Evolutionary conservation across 345 rosid species (phyloP).

Genomic region (Sapria himalayana): DNA sequence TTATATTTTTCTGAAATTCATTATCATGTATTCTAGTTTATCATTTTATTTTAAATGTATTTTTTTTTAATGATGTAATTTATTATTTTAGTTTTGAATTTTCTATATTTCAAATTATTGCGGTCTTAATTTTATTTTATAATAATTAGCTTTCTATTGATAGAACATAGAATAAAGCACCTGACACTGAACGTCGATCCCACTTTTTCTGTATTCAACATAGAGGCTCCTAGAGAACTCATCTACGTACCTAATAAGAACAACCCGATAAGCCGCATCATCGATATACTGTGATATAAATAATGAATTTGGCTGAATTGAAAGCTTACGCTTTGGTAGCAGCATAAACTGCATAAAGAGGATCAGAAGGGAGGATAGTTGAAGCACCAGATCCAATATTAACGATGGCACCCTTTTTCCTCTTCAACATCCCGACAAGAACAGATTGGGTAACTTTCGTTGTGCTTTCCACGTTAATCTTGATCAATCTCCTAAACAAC

Average conservation of each 20-base stretch:
- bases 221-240: conserved; percentile 73
- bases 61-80: too few species aligned
- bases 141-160: too few species aligned
- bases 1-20: too few species aligned
- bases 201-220: conserved; percentile 77
- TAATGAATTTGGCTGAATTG: too few species aligned
- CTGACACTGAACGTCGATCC: conserved; percentile 44
- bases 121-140: too few species aligned
- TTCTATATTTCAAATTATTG: too few species aligned
- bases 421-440: conserved; percentile 53
- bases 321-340: conserved; percentile 63
- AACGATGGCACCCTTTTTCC: conserved; percentile 81
- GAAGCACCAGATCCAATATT: conserved; percentile 95
- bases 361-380: conserved; percentile 76
- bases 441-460: conserved; percentile 82
- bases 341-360: conserved; percentile 85
- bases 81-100: too few species aligned
- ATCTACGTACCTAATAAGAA: conserved; percentile 52
- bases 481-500: conserved; percentile 37
- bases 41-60: too few species aligned
- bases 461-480: conserved; percentile 76
- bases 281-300: too few species aligned
- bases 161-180: too few species aligned
- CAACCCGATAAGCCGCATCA: not conserved
- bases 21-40: too few species aligned